A percentile compares a stretch with the other conserved stretches of the same genome.
Evolutionary conservation across 2,329 filamentous ascomycete species (phyloP).

Genomic region (Fusarium nematophilum): DNA sequence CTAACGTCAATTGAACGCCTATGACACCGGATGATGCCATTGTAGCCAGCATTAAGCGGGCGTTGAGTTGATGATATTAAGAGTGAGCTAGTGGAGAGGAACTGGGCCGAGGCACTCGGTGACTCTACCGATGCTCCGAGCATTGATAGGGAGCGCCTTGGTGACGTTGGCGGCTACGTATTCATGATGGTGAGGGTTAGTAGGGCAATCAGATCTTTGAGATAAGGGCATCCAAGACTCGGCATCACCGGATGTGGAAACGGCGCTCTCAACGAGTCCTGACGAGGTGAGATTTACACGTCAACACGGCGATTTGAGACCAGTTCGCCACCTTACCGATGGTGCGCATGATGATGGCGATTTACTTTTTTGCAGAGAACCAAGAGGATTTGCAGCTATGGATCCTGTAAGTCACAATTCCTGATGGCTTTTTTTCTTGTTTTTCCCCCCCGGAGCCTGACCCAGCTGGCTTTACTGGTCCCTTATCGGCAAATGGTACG

Average conservation of each 20-base stretch:
- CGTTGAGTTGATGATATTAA: too few species aligned
- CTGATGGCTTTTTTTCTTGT: conserved; percentile 4
- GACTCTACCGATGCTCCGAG: too few species aligned
- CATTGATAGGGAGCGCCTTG: too few species aligned
- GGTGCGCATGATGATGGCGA: neutral
- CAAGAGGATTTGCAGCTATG: too few species aligned
- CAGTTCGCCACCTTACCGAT: conserved; percentile 24
- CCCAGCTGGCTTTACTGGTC: too few species aligned
- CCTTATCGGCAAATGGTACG: conserved; percentile 13
- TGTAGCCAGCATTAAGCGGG: too few species aligned
- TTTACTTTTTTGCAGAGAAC: neutral
- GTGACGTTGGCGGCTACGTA: conserved; percentile 1
- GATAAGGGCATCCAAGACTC: conserved; percentile 25
- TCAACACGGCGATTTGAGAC: conserved; percentile 12
- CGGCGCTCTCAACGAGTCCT: conserved; percentile 8
- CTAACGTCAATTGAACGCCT: neutral
- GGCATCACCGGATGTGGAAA: conserved; percentile 30
- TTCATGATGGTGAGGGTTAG: neutral
- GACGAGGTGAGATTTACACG: conserved; percentile 22
- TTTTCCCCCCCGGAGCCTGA: too few species aligned
- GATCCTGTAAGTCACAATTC: neutral
- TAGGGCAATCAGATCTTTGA: conserved; percentile 26
- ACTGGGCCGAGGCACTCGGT: too few species aligned
- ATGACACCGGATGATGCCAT: too few species aligned
- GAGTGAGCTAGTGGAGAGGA: too few species aligned